A percentile compares a stretch with the other conserved stretches of the same genome.
Conservation (phyloP, 2,329 filamentous ascomycete genomes). For the Talaromyces amestolkiae region DNA sequence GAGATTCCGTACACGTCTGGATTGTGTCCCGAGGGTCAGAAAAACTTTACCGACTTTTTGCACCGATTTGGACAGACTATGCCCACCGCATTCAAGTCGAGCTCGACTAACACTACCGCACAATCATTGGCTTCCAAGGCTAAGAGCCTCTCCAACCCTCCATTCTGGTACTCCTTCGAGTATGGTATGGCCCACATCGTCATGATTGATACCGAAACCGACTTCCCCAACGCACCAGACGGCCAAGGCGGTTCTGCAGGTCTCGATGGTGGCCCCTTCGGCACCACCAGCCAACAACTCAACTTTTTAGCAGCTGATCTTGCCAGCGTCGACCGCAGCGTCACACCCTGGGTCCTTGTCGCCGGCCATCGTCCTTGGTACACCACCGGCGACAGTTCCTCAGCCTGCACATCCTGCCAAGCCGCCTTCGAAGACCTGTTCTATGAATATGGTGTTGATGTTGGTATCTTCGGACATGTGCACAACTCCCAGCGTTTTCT, state of each 20-base stretch:
- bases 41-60: slow-evolving; percentile 61
- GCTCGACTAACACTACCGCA: slow-evolving; percentile 45
- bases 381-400: slow-evolving; percentile 32
- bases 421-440: slow-evolving; percentile 54
- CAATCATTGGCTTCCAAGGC: slow-evolving; percentile 11
- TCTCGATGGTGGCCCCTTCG: slow-evolving; percentile 53
- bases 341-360: slow-evolving; percentile 56
- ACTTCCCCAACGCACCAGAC: slow-evolving; percentile 54
- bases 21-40: slow-evolving; percentile 46
- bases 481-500: slow-evolving; percentile 58
- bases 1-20: slow-evolving; percentile 18
- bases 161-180: slow-evolving; percentile 57
- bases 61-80: slow-evolving; percentile 55
- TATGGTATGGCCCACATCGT: slow-evolving; percentile 57
- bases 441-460: slow-evolving; percentile 57
- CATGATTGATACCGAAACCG: slow-evolving; percentile 59
- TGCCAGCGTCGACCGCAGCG: slow-evolving; percentile 54
- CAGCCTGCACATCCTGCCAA: slow-evolving; percentile 49
- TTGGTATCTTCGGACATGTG: slow-evolving; percentile 58
- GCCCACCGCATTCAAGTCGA: slow-evolving; percentile 52
- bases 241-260: slow-evolving; percentile 40
- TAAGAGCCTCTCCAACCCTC: slow-evolving; percentile 36
- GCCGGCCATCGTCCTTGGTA: slow-evolving; percentile 51
- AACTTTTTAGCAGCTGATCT: slow-evolving; percentile 57
- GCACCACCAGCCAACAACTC: slow-evolving; percentile 50